Percentiles rank a stretch among this genome's conserved stretches.
Evolutionary conservation across 1,284 basidiomycete species (phyloP).

Genomic region (Heliocybe sulcata): DNA sequence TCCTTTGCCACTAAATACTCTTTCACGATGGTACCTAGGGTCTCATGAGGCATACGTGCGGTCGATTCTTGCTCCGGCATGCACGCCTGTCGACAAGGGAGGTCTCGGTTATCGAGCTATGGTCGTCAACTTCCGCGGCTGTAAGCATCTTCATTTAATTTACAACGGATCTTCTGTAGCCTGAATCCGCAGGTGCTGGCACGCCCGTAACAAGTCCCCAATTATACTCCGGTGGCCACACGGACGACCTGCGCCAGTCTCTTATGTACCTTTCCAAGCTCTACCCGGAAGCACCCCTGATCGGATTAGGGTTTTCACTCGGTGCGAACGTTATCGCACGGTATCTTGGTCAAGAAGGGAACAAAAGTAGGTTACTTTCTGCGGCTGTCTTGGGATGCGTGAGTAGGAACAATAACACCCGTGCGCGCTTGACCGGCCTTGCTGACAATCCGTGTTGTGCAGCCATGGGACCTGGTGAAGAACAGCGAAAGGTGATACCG

Average conservation of each 20-base stretch:
- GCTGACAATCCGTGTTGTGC: constrained; percentile 2
- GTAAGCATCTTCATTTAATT: constrained; percentile 35
- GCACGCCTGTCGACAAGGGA: constrained; percentile 60
- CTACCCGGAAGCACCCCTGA: constrained; percentile 77
- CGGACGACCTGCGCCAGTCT: constrained; percentile 81
- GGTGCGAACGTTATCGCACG: constrained; percentile 91
- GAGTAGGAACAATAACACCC: constrained; percentile 22
- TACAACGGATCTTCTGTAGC: constrained; percentile 1
- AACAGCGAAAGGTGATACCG: constrained; percentile 47
- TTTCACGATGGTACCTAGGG: constrained; percentile 1
- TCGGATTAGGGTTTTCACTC: constrained; percentile 91
- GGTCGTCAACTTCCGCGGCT: constrained; percentile 90
- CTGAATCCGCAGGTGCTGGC: constrained; percentile 55
- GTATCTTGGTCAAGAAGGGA: constrained; percentile 85
- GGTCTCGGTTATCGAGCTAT: constrained; percentile 85
- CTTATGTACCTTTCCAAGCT: constrained; percentile 68
- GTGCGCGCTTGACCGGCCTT: background rate
- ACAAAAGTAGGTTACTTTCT: constrained; percentile 66
- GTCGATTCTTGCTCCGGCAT: constrained; percentile 68
- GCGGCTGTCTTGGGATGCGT: constrained; percentile 81
- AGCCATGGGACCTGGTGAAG: constrained; percentile 74
- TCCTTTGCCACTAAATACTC: background rate
- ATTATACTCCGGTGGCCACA: constrained; percentile 83
- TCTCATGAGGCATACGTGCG: constrained; percentile 88
- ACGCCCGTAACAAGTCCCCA: constrained; percentile 77